A percentile compares a stretch with the other conserved stretches of the same genome.
Conservation (phyloP, 441 rosid genomes). For the Populus trichocarpa region DNA sequence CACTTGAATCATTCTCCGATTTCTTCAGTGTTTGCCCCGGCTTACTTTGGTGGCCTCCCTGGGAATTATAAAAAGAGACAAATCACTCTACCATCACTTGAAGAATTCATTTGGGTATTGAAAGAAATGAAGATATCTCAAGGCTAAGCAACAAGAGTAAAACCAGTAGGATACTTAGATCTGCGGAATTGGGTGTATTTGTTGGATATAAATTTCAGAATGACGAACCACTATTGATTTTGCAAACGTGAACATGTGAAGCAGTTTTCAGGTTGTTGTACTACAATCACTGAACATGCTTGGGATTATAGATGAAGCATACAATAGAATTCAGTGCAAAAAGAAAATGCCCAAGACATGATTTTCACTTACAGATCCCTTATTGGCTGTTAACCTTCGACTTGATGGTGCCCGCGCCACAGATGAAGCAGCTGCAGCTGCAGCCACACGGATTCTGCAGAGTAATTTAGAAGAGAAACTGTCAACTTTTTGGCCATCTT, state of each 20-base stretch:
- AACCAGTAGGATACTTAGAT: not conserved
- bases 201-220: not conserved
- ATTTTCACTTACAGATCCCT: conserved; percentile 61
- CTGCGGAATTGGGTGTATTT: no score
- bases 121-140: not conserved
- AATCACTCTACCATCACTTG: conserved; percentile 6
- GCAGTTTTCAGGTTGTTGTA: not conserved
- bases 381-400: conserved; percentile 60
- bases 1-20: conserved; percentile 44
- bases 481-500: not conserved
- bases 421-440: conserved; percentile 97
- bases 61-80: conserved; percentile 16
- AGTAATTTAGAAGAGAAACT: conserved; percentile 3
- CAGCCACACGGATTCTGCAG: conserved; percentile 94
- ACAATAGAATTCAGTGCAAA: not conserved
- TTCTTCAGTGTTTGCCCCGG: conserved; percentile 41
- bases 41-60: conserved; percentile 74
- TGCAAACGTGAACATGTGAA: not conserved
- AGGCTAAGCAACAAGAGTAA: not conserved
- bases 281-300: not conserved
- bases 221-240: not conserved
- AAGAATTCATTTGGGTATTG: not conserved
- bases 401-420: conserved; percentile 90
- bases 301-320: not conserved
- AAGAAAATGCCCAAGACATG: not conserved